phyloP scores from a whole-genome alignment of 176 grass and related monocot genomes.

The Lolium perenne region DNA sequence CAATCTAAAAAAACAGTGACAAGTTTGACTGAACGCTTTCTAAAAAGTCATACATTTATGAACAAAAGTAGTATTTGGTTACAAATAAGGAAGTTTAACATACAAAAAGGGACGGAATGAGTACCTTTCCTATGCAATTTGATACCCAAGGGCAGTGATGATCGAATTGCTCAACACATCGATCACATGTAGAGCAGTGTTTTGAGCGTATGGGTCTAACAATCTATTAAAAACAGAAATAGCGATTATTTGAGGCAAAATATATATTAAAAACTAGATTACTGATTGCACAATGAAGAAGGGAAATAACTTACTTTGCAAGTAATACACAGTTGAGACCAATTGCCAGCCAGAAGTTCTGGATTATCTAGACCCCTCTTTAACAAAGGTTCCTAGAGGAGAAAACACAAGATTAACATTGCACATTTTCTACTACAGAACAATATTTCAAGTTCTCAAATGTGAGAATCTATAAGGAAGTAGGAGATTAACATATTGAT shows the following conservation, averaged over 20 bases:
- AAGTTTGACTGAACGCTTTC: not conserved
- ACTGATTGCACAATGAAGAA: constrained; percentile 3
- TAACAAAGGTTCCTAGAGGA: constrained; percentile 86
- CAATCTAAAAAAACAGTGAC: not conserved
- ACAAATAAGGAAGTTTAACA: constrained; percentile 22
- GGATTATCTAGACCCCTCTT: constrained; percentile 82
- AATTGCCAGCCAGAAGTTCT: constrained; percentile 78
- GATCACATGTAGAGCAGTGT: constrained; percentile 95
- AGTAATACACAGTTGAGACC: constrained; percentile 92
- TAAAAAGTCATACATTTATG: not conserved
- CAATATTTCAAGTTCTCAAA: constrained; percentile 26
- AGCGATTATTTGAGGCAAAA: constrained; percentile 31
- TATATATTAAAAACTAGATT: not conserved
- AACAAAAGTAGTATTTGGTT: constrained; percentile 1
- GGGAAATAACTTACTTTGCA: constrained; percentile 74
- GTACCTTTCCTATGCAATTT: constrained; percentile 98
- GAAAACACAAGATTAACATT: constrained; percentile 39
- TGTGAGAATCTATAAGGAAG: constrained; percentile 26
- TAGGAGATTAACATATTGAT: constrained; percentile 8
- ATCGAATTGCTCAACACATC: constrained; percentile 96
- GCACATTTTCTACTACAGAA: constrained; percentile 16
- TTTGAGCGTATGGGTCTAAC: constrained; percentile 92
- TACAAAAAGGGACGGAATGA: not conserved
- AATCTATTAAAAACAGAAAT: constrained; percentile 76
- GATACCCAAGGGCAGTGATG: constrained; percentile 99